A percentile compares a stretch with the other conserved stretches of the same genome.
phyloP scores from a whole-genome alignment of 495 filamentous ascomycete species.

The Trichocladium uniseriatum region DNA sequence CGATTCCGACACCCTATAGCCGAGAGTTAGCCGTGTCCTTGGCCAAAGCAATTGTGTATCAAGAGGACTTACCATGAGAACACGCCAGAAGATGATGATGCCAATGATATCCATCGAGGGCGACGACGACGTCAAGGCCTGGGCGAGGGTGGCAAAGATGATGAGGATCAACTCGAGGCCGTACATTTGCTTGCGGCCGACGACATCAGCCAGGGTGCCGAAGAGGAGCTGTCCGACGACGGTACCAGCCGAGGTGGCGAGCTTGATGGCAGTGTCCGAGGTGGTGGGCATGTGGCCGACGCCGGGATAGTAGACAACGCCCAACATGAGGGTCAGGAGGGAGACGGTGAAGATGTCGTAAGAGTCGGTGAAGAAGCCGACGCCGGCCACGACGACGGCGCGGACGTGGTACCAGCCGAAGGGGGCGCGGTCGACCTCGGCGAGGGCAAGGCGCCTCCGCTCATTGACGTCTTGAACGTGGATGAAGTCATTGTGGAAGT shows the following conservation, averaged over 20 bases:
- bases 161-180: constrained; percentile 82
- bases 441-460: constrained; percentile 59
- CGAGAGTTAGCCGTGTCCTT: neutral
- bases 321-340: constrained; percentile 56
- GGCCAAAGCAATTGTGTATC: neutral
- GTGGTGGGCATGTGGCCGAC: constrained; percentile 47
- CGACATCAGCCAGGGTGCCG: constrained; percentile 68
- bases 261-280: constrained; percentile 78
- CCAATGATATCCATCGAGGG: constrained; percentile 62
- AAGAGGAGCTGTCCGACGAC: constrained; percentile 80
- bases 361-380: constrained; percentile 72
- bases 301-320: constrained; percentile 58
- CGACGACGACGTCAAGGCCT: constrained; percentile 61
- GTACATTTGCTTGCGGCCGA: constrained; percentile 79
- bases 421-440: constrained; percentile 63
- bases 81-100: constrained; percentile 80
- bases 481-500: constrained; percentile 53
- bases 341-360: constrained; percentile 68
- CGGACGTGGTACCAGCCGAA: constrained; percentile 72
- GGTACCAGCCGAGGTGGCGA: constrained; percentile 77
- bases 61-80: constrained; percentile 54
- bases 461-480: constrained; percentile 63
- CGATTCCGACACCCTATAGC: constrained; percentile 58
- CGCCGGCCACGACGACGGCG: constrained; percentile 61
- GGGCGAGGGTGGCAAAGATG: constrained; percentile 74